Evolutionary conservation across 2,329 filamentous ascomycete genomes (phyloP), one percentile per base, ranked within the genome.

Genomic region (Leptosphaerulina australis): DNA sequence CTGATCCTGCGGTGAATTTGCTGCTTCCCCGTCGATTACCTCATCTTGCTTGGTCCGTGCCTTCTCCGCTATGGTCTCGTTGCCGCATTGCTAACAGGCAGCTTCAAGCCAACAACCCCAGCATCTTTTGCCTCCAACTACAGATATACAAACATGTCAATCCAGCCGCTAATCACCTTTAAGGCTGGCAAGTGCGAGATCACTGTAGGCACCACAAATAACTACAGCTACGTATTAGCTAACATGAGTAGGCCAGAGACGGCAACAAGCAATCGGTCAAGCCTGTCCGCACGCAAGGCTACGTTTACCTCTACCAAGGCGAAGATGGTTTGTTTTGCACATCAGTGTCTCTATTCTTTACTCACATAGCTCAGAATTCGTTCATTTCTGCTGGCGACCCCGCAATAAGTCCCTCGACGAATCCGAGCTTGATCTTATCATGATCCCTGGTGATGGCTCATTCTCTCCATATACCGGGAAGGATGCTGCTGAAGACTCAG

Each of bases 381-480:
- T 96, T 54, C 92, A 97, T 78, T 96, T 99, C 78, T 97, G 92
- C 83, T 99, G 95, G 95, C 88, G 92, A 60, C 86, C 90, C 66
- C 88, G 94, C 60, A 82, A 80, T 60, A 83, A 84, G 50, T 79
- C 86, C 17, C 76, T 90, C 60, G 83, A 88, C 56, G 77, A 88
- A 51, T 88, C 92, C 50, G 88, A 94, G 53, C 77, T 96, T 56
- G 92, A 99, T 71, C 83, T 99, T 28, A 85, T 97, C 65, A 97
- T 97, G 90, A 87, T 99, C 43, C 93, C 94, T 17, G 82, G 83
- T 44, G 95, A 99, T 72, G 90, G 89, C 63, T 87, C 85, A 66
- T 99, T 99, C 75, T 80, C 86, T 10, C 91, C 92, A 6, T 94
- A 96, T 76, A 69, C 69, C 12, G 73, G 72, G 58, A 58, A 63